Base-by-base conservation (phyloP, 1,139 yeast species). In the Lodderomyces margitis region DNA sequence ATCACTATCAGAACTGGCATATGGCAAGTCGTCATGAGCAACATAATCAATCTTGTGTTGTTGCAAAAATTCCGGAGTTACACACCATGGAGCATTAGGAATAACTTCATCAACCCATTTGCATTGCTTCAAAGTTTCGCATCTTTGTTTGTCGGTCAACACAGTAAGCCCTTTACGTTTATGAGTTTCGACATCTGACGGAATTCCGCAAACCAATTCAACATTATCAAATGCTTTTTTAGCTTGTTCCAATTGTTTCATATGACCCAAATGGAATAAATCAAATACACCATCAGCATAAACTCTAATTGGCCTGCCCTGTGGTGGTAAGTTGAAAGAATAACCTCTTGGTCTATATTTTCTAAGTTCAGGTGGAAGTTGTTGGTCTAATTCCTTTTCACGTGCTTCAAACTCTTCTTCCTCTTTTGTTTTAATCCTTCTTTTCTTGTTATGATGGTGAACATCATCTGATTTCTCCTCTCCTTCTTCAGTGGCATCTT, bases 211-310 rank as follows among this genome's bases (percentile, higher is more conserved):
- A 24, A 92, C 91, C 56, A 92, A 73, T 44, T 80, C 75, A 28
- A 86, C 95, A 55, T 87, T 87, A 6, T 86, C 83, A 50, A 92
- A 80, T n/a, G 96, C 80, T 62, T 89, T 91, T 57, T 92, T 91
- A 51, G 98, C 91, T 66, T 92, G 98, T 59, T 92, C 98, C 56
- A 92, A 73, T 62, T 92, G 98, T 57, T 87, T 82, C 98, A 92
- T 92, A 61, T 92, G 98, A 19, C 98, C 98, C 57, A 92, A 66
- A 64, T 92, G 98, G 67, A 92, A 92, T 51, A 92, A 71, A 65
- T 92, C 98, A 69, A 92, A 92, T 17, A 92, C 97, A 38, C 98
- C 98, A 63, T 92, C 98, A 5, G 98, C 98, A 59, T 92, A 92
- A 19, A 92, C 78, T 48, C 98, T 76, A 30, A 92, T 81, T 1